Conservation (phyloP, 1,139 yeast genomes). For the Kluyveromyces sp. region DNA sequence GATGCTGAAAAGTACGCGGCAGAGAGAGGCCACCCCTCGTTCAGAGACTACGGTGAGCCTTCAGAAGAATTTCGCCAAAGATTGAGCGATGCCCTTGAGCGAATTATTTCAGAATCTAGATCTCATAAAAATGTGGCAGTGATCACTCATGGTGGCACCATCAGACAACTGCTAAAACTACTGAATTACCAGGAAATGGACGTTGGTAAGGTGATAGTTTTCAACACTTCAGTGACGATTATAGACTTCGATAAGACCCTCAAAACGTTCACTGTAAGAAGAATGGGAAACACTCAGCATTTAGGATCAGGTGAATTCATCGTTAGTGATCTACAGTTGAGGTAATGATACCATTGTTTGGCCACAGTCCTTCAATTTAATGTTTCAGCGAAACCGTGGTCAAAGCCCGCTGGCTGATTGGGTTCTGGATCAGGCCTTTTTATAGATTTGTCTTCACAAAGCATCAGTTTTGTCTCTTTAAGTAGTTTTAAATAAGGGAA, state of each 20-base stretch:
- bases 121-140: constrained; percentile 47
- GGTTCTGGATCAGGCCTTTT: too few relatives aligned
- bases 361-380: neutral
- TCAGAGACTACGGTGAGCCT: constrained; percentile 51
- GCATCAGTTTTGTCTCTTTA: neutral
- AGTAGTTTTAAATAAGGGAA: neutral
- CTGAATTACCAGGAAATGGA: constrained; percentile 38
- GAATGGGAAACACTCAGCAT: constrained; percentile 58
- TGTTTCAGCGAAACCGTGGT: too few relatives aligned
- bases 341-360: constrained; percentile 17
- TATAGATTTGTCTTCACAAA: neutral
- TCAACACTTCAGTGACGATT: constrained; percentile 65
- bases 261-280: constrained; percentile 39
- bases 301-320: constrained; percentile 49
- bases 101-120: constrained; percentile 32
- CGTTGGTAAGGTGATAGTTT: constrained; percentile 46
- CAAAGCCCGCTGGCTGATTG: too few relatives aligned
- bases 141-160: constrained; percentile 85
- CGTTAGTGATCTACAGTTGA: constrained; percentile 44
- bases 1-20: constrained; percentile 59
- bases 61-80: constrained; percentile 43
- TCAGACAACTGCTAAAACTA: constrained; percentile 48
- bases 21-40: constrained; percentile 38
- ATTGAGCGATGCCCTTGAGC: constrained; percentile 43
- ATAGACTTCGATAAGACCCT: constrained; percentile 44